A percentile compares a stretch with the other conserved stretches of the same genome.
Conservation (phyloP, 1,284 basidiomycete species). For the Farysia itapuensis region DNA sequence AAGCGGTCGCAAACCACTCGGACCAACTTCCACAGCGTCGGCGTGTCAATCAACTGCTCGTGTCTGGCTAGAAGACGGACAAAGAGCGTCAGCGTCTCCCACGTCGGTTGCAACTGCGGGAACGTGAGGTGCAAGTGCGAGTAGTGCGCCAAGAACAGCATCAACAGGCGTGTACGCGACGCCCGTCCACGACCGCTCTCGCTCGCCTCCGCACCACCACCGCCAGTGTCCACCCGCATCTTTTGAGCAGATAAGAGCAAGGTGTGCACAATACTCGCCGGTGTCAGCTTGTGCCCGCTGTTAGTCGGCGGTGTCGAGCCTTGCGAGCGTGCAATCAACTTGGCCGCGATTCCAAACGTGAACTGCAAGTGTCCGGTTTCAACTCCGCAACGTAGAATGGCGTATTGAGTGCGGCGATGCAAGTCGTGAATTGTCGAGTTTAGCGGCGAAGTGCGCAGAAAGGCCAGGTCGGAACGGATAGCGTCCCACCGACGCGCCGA, state of each 20-base stretch:
- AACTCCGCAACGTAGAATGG: slow-evolving; percentile 14
- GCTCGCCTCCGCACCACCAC: neutral
- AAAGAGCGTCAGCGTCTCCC: slow-evolving; percentile 7
- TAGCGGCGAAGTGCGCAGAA: neutral
- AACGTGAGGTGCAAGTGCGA: slow-evolving; percentile 5
- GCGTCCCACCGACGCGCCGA: slow-evolving; percentile 10
- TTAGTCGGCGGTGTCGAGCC: neutral
- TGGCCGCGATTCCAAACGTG: slow-evolving; percentile 6
- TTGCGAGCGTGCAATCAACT: slow-evolving; percentile 1
- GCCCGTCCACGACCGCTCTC: neutral
- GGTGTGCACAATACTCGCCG: slow-evolving; percentile 6
- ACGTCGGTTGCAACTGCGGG: slow-evolving; percentile 2
- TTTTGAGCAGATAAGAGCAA: slow-evolving; percentile 2
- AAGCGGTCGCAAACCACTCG: slow-evolving; percentile 8
- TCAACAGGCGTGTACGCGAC: slow-evolving; percentile 15
- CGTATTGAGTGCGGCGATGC: slow-evolving; percentile 6
- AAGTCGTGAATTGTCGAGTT: slow-evolving; percentile 10
- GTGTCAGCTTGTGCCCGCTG: neutral
- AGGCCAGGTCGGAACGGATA: slow-evolving; percentile 18
- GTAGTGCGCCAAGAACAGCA: slow-evolving; percentile 15
- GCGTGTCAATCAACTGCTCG: slow-evolving; percentile 7
- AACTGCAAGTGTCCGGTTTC: slow-evolving; percentile 9
- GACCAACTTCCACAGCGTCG: slow-evolving; percentile 25
- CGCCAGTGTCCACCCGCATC: neutral
- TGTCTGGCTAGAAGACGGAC: slow-evolving; percentile 11